phyloP scores from a whole-genome alignment of 1,139 yeast species.

The Suhomyces bokatorum region DNA sequence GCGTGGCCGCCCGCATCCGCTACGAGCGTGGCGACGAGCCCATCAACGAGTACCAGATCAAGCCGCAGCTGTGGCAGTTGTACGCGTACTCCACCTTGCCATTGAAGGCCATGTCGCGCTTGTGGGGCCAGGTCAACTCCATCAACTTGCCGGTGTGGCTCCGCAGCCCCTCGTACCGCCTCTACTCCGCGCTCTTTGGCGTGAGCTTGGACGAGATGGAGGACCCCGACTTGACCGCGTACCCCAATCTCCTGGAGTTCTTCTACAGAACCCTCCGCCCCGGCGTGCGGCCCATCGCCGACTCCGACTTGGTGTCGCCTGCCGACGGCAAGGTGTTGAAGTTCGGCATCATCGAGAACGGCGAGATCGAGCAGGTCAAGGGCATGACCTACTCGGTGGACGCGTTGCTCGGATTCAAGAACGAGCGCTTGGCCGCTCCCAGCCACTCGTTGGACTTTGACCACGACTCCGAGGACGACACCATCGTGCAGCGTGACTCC shows the following conservation, averaged over 20 bases:
- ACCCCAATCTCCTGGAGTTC: constrained; percentile 82
- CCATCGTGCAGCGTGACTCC: constrained; percentile 55
- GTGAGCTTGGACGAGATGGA: constrained; percentile 88
- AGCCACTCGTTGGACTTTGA: constrained; percentile 54
- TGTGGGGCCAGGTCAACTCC: constrained; percentile 92
- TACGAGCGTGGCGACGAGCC: constrained; percentile 40
- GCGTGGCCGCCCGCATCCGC: constrained; percentile 57
- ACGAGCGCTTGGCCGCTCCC: constrained; percentile 59
- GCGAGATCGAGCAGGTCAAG: constrained; percentile 94
- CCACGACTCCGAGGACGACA: constrained; percentile 41
- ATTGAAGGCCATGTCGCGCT: constrained; percentile 81
- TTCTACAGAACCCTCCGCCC: constrained; percentile 83
- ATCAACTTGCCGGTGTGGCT: constrained; percentile 86
- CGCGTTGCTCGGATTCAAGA: constrained; percentile 74
- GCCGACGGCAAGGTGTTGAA: constrained; percentile 91
- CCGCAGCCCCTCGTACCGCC: constrained; percentile 75
- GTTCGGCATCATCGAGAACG: constrained; percentile 78
- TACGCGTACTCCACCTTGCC: constrained; percentile 91
- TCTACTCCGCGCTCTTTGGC: constrained; percentile 81
- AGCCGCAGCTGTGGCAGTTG: constrained; percentile 80
- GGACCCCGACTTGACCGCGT: constrained; percentile 74
- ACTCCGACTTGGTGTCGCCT: constrained; percentile 76
- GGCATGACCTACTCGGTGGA: constrained; percentile 93
- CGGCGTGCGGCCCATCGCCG: constrained; percentile 76
- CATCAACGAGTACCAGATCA: constrained; percentile 46